These are phyloP conservation scores for Coniella lustricola DNA, from an alignment of 2,329 filamentous ascomycete genomes.

Conservation along the genomic window DNA sequence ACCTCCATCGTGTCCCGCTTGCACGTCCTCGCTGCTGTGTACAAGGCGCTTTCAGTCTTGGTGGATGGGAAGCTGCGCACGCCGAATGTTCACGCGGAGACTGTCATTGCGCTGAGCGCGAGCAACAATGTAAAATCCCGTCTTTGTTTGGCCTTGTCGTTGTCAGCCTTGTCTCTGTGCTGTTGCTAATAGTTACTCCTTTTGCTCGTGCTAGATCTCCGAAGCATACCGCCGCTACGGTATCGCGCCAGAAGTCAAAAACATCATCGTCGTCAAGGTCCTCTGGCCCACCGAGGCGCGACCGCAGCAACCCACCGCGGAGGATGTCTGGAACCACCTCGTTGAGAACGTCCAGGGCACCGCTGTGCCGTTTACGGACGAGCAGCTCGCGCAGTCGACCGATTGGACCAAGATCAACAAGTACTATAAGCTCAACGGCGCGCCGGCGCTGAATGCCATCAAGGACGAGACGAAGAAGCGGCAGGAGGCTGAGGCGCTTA, in stretches of 20 bases:
- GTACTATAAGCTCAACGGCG: constrained; percentile 72
- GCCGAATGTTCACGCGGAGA: constrained; percentile 82
- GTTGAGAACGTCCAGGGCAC: constrained; percentile 53
- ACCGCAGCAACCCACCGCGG: constrained; percentile 35
- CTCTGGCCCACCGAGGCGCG: constrained; percentile 41
- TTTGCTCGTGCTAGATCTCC: constrained; percentile 56
- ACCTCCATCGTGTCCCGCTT: constrained; percentile 65
- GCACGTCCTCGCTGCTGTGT: constrained; percentile 69
- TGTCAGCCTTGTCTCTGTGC: neutral
- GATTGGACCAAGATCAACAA: constrained; percentile 70
- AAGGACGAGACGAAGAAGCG: constrained; percentile 36
- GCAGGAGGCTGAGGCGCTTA: constrained; percentile 58
- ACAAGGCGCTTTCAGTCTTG: constrained; percentile 65
- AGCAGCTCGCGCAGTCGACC: constrained; percentile 48
- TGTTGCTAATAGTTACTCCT: neutral
- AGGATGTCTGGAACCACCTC: constrained; percentile 54
- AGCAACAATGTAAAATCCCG: constrained; percentile 82
- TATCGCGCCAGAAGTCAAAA: constrained; percentile 60
- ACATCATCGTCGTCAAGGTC: constrained; percentile 78
- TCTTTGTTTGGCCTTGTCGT: too few species aligned
- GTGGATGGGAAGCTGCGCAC: constrained; percentile 60
- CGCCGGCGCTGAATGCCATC: constrained; percentile 42
- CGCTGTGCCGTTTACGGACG: constrained; percentile 53
- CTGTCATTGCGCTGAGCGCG: constrained; percentile 71
- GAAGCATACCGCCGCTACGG: constrained; percentile 89